Evolutionary conservation across 2,329 filamentous ascomycete genomes (phyloP), one percentile per base, ranked within the genome.

Genomic region (Botryotinia convoluta): DNA sequence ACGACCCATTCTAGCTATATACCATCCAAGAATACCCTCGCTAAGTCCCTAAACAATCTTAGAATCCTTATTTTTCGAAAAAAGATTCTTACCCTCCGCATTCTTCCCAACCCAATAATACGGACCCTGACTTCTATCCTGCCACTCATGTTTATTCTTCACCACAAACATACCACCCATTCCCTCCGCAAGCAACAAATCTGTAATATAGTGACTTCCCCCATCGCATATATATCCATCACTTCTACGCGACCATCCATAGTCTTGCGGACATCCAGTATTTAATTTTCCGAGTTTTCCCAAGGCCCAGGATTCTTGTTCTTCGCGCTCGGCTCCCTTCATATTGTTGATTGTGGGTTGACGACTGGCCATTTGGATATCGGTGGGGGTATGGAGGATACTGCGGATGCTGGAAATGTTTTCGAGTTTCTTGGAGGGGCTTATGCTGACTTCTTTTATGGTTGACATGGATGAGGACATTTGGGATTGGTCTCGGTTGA

Each of bases 301-400:
- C 29, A 72, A 64, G 0, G 75, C 76, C 77, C 77, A 78, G 26
- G 42, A 14, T 9, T 79, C 76, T 74, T 78, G 77, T 32, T 68
- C 57, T 14, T 68, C 16, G 2, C 73, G 72, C 32, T 77, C 75
- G 1, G 42, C 9, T 0, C 64, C 63, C 6, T 72, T 18, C 22
- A 79, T 35, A 4, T 29, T 61, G 14, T 69, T 59, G 44, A 76
- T 70, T 1, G 60, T 42, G 3, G 63, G 65, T 74, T 79, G 77
- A 1, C 73, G 73, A 4, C 39, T 32, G 8, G 76, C 77, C 74
- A 77, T 78, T 59, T 74, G 29, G 20, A 72, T 62, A 14, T 75
- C 72, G 18, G 10, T 14, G 10, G 35, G 22, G 1, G 54, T 32
- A 7, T 57, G 54, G 5, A 72, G 63, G 5, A 72, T 62, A 26